phyloP scores from a whole-genome alignment of 1,284 basidiomycete species.

The Tilletiopsis washingtonensis region DNA sequence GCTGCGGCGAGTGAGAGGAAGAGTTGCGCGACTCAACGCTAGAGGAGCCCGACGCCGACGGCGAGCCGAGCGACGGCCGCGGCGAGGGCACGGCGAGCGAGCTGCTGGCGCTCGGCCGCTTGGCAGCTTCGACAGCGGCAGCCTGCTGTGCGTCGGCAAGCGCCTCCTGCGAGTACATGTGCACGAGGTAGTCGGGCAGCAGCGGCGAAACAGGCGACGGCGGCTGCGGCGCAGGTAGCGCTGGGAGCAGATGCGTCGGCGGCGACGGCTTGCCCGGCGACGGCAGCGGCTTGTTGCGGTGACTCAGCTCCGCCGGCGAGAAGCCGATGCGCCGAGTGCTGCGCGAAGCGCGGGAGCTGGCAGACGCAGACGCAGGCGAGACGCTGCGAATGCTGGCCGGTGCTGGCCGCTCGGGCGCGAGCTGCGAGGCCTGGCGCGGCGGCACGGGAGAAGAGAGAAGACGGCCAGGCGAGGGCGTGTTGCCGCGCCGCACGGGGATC shows the following conservation, averaged over 20 bases:
- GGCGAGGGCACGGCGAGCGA: too few relatives aligned
- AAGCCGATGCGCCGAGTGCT: not conserved
- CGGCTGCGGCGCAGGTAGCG: not conserved
- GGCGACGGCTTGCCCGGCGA: not conserved
- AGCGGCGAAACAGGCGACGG: not conserved
- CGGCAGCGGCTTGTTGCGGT: not conserved
- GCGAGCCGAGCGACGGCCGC: too few relatives aligned
- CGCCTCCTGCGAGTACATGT: not conserved
- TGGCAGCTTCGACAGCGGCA: too few relatives aligned
- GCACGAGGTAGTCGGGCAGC: not conserved
- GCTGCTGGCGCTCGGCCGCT: too few relatives aligned
- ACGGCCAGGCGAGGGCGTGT: not conserved
- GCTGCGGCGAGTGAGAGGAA: too few relatives aligned
- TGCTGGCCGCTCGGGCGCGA: not conserved
- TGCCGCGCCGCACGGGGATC: too few relatives aligned
- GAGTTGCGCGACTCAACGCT: too few relatives aligned
- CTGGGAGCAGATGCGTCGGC: not conserved
- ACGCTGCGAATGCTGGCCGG: not conserved
- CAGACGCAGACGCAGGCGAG: not conserved
- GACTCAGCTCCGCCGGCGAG: not conserved
- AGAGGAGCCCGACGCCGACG: too few relatives aligned
- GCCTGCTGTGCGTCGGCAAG: too few relatives aligned
- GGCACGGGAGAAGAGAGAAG: not conserved
- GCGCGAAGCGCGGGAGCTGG: not conserved
- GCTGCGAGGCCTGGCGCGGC: not conserved